Base-by-base conservation (phyloP, 345 rosid species). In the Eucalyptus shirleyi region DNA sequence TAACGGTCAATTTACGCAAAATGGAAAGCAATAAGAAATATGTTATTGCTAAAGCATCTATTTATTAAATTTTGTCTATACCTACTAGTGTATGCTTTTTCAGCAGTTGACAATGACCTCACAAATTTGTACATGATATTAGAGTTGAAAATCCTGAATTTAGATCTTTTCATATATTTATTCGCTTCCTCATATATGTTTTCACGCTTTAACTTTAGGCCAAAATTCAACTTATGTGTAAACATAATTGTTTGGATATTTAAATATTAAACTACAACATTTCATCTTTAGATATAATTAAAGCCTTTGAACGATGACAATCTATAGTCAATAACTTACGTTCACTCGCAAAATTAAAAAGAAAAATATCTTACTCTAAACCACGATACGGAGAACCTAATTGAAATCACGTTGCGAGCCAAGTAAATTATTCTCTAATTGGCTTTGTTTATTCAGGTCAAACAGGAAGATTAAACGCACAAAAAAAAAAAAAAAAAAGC, bases 21-120 rank as follows among this genome's bases (percentile, higher is more conserved):
- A 67, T 67, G 21, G 8, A 32, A 32, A 67, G 42, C 34, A 32
- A 11, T 67, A 32, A 32, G 23, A 67, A 67, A 67, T 17, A n/a
- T 32, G 21, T 16, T 67, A 17, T 17, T 67, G 11, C 34, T 16
- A 4, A 16, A 67, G 34, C 18, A 32, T 67, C 6, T 32, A 67
- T 32, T 16, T n/a, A 32, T 67, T 32, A 67, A 32, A 67, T 9
- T 32, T 17, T 67, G 6, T 13, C 21, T n/a, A 65, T 17, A 65
- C 7, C 77, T 7, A n/a, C 16, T 65, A 16, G 19, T 4, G 2
- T n/a, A 7, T 16, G 11, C 17, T 32, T 32, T 32, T 67, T 67
- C 6, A n/a, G 2, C 6, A 0, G 3, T 67, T 32, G 24, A 1
- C 19, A 32, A 32, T 32, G 42, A 8, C 9, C 6, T 1, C 12